Evolutionary conservation across 306 rosid species (phyloP), one percentile per base, ranked within the genome.

Genomic region (Benincasa hispida): DNA sequence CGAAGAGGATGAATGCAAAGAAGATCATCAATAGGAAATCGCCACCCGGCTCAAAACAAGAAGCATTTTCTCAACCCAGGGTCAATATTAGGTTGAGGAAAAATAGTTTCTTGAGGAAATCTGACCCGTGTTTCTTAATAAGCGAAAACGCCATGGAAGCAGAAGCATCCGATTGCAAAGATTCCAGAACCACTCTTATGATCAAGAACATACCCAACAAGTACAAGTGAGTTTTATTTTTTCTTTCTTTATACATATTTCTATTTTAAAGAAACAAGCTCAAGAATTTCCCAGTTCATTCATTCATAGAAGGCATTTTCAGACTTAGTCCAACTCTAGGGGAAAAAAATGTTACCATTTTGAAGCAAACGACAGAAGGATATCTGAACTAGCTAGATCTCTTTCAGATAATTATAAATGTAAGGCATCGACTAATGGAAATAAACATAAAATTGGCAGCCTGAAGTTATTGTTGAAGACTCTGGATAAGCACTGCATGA

Each of bases 131-230:
- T 12, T 76, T 76, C 67, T 60, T 59, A 18, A 76, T 76, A 35
- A 58, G 51, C 41, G 79, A 76, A 57, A 45, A 76, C 9, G 10
- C 37, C 18, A 22, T 56, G 67, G 78, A 67, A 5, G 37, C 25
- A 21, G 56, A 69, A 41, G 89, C 88, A 50, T 81, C 88, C 10
- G 62, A 51, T 86, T 74, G 74, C 58, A 74, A 80, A 59, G 98
- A 94, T 75, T 67, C 87, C 24, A 85, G 98, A 81, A 94, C 96
- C 18, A 94, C 98, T 18, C 87, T 91, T 27, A 94, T 94, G 98
- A 91, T 94, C 37, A 94, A 91, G 78, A 94, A 94, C 92, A 91
- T 94, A 62, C 98, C 98, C 47, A 94, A 94, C 68, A 94, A 94
- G 78, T 94, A 94, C 90, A 94, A 96, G 98, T 90, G 12, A 22